Percentiles rank a stretch among this genome's conserved stretches.
Conservation (phyloP, 1,284 basidiomycete species). For the Pyrrhoderma lamaoense region DNA sequence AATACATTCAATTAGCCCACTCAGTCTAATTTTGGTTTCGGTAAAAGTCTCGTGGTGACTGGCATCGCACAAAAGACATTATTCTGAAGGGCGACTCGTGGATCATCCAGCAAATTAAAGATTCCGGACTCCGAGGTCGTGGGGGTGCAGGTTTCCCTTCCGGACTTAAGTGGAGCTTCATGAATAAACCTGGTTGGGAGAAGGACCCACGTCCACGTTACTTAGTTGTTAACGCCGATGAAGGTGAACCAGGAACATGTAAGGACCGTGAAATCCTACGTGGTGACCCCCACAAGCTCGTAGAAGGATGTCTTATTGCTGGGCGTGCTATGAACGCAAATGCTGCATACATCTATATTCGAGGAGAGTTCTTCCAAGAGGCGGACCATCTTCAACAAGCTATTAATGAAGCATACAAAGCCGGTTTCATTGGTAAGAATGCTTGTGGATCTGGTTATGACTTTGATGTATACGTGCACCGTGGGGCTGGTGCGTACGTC, state of each 20-base stretch:
- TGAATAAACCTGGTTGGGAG: constrained; percentile 99
- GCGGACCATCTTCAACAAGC: constrained; percentile 91
- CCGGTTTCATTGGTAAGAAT: constrained; percentile 88
- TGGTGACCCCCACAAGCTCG: constrained; percentile 96
- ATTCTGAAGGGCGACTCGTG: constrained; percentile 92
- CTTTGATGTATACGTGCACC: constrained; percentile 96
- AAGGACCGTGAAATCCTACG: constrained; percentile 98
- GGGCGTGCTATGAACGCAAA: constrained; percentile 98
- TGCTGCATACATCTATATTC: constrained; percentile 98
- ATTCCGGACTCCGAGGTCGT: constrained; percentile 91
- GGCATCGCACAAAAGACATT: constrained; percentile 97
- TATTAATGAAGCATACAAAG: constrained; percentile 91
- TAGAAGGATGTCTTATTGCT: constrained; percentile 96
- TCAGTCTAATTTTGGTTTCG: too few species aligned
- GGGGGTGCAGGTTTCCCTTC: constrained; percentile 97
- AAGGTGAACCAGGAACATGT: constrained; percentile 98
- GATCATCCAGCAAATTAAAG: constrained; percentile 96
- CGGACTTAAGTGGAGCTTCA: constrained; percentile 98
- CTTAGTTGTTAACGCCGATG: constrained; percentile 96
- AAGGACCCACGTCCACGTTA: constrained; percentile 91
- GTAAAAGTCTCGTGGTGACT: constrained; percentile 82
- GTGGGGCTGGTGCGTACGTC: constrained; percentile 96
- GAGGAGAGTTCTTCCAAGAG: constrained; percentile 97
- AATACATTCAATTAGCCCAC: not conserved
- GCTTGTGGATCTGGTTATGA: constrained; percentile 89